Evolutionary conservation across 164 flowering plant species (phyloP), one percentile per base, ranked within the genome.

Genomic region (Nymphaea colorata): DNA sequence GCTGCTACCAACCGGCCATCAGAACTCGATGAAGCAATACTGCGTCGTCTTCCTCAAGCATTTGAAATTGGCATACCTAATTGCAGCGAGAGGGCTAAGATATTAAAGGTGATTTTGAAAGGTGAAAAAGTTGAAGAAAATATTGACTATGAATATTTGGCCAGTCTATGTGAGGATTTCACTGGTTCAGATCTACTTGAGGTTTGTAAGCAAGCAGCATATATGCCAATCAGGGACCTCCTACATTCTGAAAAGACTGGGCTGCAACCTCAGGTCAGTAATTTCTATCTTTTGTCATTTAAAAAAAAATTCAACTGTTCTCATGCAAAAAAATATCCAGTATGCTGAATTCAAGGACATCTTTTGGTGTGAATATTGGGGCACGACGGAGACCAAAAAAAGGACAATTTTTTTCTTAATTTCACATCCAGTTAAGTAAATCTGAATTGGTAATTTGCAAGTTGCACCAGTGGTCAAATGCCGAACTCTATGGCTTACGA

Each of bases 1-100:
- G 96, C 98, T 75, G 99, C 99, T 42, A 95, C 99, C 66, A 95
- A 92, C 76, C 94, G 98, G 43, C 99, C 99, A 66, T 86, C 92
- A 64, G 98, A 95, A 72, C 97, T 95, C 69, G 99, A 95, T 79
- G 99, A 95, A 76, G 99, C 99, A 75, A 95, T 95, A 75, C 87
- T 95, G 12, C 79, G 99, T 15, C 96, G 98, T 59, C 86, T 95
- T 76, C 92, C 99, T 61, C 97, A 92, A 73, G 85, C 97, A 4
- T 95, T 95, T 80, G 98, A 95, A 79, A 89, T 95, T 74, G 98
- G 99, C 64, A 70, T 85, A 8, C 99, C 99, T 44, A 85, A 87
- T 59, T 75, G 75, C 53, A 78, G 57, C 43, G 99, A 90, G 80
- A 86, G 98, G 73, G 90, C 76, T 65, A 82, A 80, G 74, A 92